Evolutionary conservation across 1,139 yeast species (phyloP).

Genomic region (Candida tropicalis): DNA sequence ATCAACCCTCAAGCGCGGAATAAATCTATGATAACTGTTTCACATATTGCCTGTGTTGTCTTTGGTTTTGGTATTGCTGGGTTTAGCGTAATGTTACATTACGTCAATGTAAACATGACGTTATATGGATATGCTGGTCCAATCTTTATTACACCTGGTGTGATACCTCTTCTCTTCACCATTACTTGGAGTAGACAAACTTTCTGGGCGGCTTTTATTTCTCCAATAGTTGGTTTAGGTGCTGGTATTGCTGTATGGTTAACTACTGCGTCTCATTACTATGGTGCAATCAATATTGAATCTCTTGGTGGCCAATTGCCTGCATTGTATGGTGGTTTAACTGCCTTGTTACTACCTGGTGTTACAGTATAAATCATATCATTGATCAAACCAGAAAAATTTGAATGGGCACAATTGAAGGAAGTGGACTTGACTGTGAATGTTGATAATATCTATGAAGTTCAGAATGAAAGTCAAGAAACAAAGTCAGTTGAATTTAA

Average conservation of each 20-base stretch:
- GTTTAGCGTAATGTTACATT: constrained; percentile 33
- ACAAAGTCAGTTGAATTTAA: background rate
- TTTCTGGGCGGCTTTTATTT: constrained; percentile 26
- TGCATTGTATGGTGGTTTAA: constrained; percentile 33
- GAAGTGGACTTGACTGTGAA: constrained; percentile 25
- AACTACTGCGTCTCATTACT: constrained; percentile 27
- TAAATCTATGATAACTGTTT: constrained; percentile 28
- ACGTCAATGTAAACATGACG: constrained; percentile 33
- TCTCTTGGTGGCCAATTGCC: constrained; percentile 35
- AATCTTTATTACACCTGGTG: constrained; percentile 38
- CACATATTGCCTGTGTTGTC: constrained; percentile 30
- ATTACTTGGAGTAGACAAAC: constrained; percentile 38
- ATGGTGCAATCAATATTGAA: constrained; percentile 25
- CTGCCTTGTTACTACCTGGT: constrained; percentile 36
- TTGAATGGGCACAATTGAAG: constrained; percentile 34
- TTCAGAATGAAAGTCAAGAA: constrained; percentile 4
- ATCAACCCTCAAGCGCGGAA: constrained; percentile 29
- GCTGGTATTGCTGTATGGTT: constrained; percentile 30
- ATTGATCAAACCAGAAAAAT: constrained; percentile 28
- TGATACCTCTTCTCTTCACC: constrained; percentile 34
- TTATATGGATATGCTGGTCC: constrained; percentile 40
- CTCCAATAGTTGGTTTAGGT: constrained; percentile 29
- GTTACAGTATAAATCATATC: constrained; percentile 27
- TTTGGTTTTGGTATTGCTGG: constrained; percentile 34
- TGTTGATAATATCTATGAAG: constrained; percentile 11